A percentile compares a stretch with the other conserved stretches of the same genome.
phyloP scores from a whole-genome alignment of 2,329 filamentous ascomycete species.

The Ascochyta rabiei region DNA sequence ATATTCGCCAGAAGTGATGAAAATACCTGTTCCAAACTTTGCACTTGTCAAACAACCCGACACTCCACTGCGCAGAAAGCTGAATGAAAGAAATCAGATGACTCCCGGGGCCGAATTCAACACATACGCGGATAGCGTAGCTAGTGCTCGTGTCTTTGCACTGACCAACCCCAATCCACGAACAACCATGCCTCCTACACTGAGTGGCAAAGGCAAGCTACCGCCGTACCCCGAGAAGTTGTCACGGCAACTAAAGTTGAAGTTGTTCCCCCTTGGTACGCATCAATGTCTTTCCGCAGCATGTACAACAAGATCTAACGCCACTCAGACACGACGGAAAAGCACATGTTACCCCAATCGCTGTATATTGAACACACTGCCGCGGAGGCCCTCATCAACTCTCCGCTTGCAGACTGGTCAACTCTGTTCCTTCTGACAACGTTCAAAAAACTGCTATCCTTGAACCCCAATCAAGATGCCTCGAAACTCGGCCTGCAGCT shows the following conservation, averaged over 20 bases:
- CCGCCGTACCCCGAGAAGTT: slow-evolving; percentile 51
- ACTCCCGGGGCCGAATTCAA: slow-evolving; percentile 93
- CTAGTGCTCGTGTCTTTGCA: slow-evolving; percentile 56
- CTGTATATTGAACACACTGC: slow-evolving; percentile 42
- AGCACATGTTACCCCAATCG: slow-evolving; percentile 51
- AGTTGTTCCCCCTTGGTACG: slow-evolving; percentile 54
- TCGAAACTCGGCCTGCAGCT: slow-evolving; percentile 50
- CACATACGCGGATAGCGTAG: slow-evolving; percentile 76
- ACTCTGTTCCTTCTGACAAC: slow-evolving; percentile 54
- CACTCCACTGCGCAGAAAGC: slow-evolving; percentile 37
- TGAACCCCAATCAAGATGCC: slow-evolving; percentile 45
- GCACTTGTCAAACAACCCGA: slow-evolving; percentile 48
- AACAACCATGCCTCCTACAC: slow-evolving; percentile 76
- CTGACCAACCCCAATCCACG: slow-evolving; percentile 64
- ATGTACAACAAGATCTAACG: slow-evolving; percentile 7
- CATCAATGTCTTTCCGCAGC: not conserved
- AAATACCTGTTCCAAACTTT: slow-evolving; percentile 43
- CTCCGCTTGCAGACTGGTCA: slow-evolving; percentile 55
- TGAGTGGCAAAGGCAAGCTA: slow-evolving; percentile 52
- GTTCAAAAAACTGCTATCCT: slow-evolving; percentile 52
- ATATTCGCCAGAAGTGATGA: slow-evolving; percentile 22
- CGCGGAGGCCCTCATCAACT: slow-evolving; percentile 35
- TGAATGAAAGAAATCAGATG: slow-evolving; percentile 54
- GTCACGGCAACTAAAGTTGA: slow-evolving; percentile 51
- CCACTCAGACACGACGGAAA: slow-evolving; percentile 52